Conservation (phyloP, 2,329 filamentous ascomycete genomes). For the Knoxdaviesia capensis region DNA sequence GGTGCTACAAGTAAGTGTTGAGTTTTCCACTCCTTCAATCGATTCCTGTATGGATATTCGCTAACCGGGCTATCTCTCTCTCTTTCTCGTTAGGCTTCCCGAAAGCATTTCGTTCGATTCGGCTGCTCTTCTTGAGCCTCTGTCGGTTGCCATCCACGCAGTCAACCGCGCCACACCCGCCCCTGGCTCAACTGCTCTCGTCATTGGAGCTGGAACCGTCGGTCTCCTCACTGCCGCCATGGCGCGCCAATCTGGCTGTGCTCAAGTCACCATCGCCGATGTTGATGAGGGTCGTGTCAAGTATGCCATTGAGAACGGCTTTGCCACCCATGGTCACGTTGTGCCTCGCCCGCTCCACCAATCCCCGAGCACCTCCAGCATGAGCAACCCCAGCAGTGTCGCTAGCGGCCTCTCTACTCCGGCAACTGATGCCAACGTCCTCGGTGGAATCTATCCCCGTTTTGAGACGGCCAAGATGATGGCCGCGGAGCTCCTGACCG, state of each 20-base stretch:
- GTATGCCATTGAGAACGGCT: conserved; percentile 36
- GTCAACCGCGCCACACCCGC: conserved; percentile 31
- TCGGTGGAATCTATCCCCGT: conserved; percentile 20
- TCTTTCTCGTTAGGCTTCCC: conserved; percentile 25
- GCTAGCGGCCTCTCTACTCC: too few species aligned
- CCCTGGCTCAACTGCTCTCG: conserved; percentile 34
- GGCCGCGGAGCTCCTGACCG: conserved; percentile 26
- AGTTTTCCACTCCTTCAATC: background rate
- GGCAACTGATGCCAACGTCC: too few species aligned
- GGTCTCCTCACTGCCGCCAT: conserved; percentile 43
- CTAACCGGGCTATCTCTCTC: background rate
- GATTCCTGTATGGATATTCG: background rate
- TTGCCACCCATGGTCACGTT: conserved; percentile 38
- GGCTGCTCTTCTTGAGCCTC: conserved; percentile 38
- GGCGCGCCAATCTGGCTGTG: conserved; percentile 38
- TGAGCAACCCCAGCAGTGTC: background rate
- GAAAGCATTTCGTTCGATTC: conserved; percentile 36
- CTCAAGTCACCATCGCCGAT: conserved; percentile 38
- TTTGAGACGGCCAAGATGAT: conserved; percentile 29
- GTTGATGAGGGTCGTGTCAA: conserved; percentile 37
- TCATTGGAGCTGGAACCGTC: conserved; percentile 44
- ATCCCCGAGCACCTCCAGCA: conserved; percentile 18
- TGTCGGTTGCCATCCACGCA: conserved; percentile 41
- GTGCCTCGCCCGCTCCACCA: conserved; percentile 23
- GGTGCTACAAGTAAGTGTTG: conserved; percentile 25